Conservation (phyloP, 2,329 filamentous ascomycete genomes). For the Fusarium luffae region DNA sequence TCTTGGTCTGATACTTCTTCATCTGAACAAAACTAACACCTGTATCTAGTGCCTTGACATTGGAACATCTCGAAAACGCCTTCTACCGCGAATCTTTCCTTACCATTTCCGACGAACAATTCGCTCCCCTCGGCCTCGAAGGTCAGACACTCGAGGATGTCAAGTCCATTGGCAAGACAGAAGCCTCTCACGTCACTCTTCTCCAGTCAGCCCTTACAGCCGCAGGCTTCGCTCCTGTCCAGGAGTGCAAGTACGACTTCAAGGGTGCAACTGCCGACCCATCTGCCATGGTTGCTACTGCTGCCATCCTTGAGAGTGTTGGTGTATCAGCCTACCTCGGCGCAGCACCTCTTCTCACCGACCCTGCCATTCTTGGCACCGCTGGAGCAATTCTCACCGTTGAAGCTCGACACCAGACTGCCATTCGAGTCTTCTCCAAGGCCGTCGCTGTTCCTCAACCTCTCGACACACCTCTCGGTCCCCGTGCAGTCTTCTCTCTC, state of each 20-base stretch:
- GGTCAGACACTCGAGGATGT: slow-evolving; percentile 58
- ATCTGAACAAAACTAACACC: not conserved
- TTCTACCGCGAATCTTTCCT: slow-evolving; percentile 79
- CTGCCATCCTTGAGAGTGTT: slow-evolving; percentile 76
- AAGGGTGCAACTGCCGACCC: slow-evolving; percentile 76
- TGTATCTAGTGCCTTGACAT: slow-evolving; percentile 67
- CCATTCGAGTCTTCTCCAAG: slow-evolving; percentile 71
- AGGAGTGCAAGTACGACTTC: slow-evolving; percentile 79
- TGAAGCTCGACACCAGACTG: slow-evolving; percentile 79
- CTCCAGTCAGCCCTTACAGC: slow-evolving; percentile 60
- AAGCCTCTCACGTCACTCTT: slow-evolving; percentile 59
- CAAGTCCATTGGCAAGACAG: slow-evolving; percentile 70
- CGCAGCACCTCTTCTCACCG: slow-evolving; percentile 72
- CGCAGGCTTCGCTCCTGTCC: slow-evolving; percentile 72
- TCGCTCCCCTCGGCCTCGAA: slow-evolving; percentile 61
- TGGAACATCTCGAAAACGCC: slow-evolving; percentile 78
- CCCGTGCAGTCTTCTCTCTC: slow-evolving; percentile 77
- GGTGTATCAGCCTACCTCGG: slow-evolving; percentile 80
- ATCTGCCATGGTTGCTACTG: slow-evolving; percentile 74
- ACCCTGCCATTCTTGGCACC: slow-evolving; percentile 69
- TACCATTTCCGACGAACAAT: slow-evolving; percentile 73
- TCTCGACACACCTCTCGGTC: slow-evolving; percentile 76
- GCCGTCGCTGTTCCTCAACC: slow-evolving; percentile 71
- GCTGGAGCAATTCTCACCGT: slow-evolving; percentile 78
- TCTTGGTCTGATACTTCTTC: not conserved